Conservation (phyloP, 192 early-diverging fungal genomes). For the Kickxella alabastrina region DNA sequence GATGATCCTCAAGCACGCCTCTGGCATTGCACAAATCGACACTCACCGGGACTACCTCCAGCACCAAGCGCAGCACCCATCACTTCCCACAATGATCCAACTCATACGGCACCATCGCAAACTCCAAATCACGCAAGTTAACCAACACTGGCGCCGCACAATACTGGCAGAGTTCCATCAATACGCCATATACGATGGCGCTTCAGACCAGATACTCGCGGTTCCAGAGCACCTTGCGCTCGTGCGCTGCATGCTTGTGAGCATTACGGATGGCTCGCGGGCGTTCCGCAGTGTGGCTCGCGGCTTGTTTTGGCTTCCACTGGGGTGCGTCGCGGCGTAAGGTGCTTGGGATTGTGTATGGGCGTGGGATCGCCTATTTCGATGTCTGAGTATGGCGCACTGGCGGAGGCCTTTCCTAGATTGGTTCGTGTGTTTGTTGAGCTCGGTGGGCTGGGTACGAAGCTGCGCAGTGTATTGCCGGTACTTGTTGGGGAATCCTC, state of each 20-base stretch:
- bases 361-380: slow-evolving; percentile 5
- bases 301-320: slow-evolving; percentile 13
- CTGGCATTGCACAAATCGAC: not conserved
- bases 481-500: too few species aligned
- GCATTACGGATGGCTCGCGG: slow-evolving; percentile 6
- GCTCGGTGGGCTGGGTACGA: not conserved
- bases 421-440: slow-evolving; percentile 6
- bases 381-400: slow-evolving; percentile 23
- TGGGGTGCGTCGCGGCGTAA: slow-evolving; percentile 8
- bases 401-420: slow-evolving; percentile 19
- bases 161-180: slow-evolving; percentile 9
- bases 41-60: not conserved
- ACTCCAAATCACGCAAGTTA: too few species aligned
- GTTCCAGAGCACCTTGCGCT: not conserved
- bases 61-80: not conserved
- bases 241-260: slow-evolving; percentile 11
- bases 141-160: too few species aligned
- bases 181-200: slow-evolving; percentile 13
- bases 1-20: not conserved
- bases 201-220: not conserved
- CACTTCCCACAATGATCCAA: too few species aligned
- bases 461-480: too few species aligned
- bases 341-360: slow-evolving; percentile 27
- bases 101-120: too few species aligned
- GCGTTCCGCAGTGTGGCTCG: slow-evolving; percentile 23